phyloP scores from a whole-genome alignment of 1,139 yeast species.

The Pichia kudriavzevii region DNA sequence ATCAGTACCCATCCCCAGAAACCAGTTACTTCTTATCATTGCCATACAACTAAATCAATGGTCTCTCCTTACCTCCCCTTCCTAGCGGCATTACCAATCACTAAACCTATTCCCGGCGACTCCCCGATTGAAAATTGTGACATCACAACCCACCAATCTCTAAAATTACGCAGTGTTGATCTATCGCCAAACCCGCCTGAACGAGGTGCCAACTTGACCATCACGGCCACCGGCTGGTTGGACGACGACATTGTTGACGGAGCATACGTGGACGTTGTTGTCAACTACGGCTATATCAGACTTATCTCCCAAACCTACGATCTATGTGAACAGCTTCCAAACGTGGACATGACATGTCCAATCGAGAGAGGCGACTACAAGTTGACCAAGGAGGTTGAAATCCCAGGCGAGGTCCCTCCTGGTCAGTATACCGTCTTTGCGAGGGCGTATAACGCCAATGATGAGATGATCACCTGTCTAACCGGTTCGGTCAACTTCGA shows the following conservation, averaged over 20 bases:
- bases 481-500: constrained; percentile 71
- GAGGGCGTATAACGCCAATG: constrained; percentile 80
- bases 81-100: constrained; percentile 15
- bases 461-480: constrained; percentile 74
- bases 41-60: constrained; percentile 4
- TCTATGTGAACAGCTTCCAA: constrained; percentile 77
- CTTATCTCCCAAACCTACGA: constrained; percentile 81
- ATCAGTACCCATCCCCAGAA: too few species aligned
- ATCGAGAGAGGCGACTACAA: constrained; percentile 58
- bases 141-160: constrained; percentile 49
- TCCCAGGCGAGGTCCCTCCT: constrained; percentile 94
- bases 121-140: constrained; percentile 82
- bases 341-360: constrained; percentile 81
- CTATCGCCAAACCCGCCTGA: constrained; percentile 82
- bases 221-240: constrained; percentile 64
- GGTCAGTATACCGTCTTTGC: constrained; percentile 84
- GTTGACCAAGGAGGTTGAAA: constrained; percentile 63
- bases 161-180: constrained; percentile 52
- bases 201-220: constrained; percentile 72
- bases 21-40: too few species aligned
- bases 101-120: constrained; percentile 78
- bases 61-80: constrained; percentile 7
- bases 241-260: constrained; percentile 60
- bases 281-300: constrained; percentile 84
- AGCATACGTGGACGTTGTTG: constrained; percentile 90